A percentile compares a stretch with the other conserved stretches of the same genome.
Evolutionary conservation across 768 basidiomycete genomes (phyloP).

Genomic region (Kwoniella dendrophila): DNA sequence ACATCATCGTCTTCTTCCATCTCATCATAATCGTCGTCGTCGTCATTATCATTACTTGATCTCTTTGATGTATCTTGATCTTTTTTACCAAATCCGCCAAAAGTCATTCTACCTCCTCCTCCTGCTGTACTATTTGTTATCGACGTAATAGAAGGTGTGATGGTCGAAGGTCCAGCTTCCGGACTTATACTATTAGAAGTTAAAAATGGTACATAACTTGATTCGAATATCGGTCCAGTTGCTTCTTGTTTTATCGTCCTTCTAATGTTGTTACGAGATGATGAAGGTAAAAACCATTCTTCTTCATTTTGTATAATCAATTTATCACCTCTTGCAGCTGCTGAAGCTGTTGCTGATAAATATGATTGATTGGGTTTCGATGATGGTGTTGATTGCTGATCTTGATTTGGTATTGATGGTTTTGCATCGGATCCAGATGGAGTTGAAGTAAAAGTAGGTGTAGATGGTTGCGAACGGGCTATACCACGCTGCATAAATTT

Average conservation of each 20-base stretch:
- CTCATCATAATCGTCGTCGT: slow-evolving; percentile 20
- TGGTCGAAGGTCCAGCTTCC: background rate
- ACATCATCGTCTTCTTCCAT: slow-evolving; percentile 7
- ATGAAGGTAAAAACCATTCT: slow-evolving; percentile 25
- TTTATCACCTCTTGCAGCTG: slow-evolving; percentile 1
- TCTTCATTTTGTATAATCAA: slow-evolving; percentile 17
- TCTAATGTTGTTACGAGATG: background rate
- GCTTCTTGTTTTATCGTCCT: background rate
- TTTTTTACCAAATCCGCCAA: slow-evolving; percentile 39
- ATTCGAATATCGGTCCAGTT: slow-evolving; percentile 19
- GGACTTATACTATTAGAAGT: background rate
- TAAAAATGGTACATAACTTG: slow-evolving; percentile 29
- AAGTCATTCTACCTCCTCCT: slow-evolving; percentile 37
- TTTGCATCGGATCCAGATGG: background rate
- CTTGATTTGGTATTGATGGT: background rate
- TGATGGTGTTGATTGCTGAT: slow-evolving; percentile 8
- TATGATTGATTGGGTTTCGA: background rate
- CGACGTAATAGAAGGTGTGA: background rate
- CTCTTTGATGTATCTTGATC: background rate
- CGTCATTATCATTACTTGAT: slow-evolving; percentile 14
- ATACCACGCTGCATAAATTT: slow-evolving; percentile 52
- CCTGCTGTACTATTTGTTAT: slow-evolving; percentile 5
- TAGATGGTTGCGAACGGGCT: slow-evolving; percentile 20
- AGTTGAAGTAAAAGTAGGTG: background rate
- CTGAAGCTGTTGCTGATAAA: background rate